Conservation (phyloP, 805 yeast genomes). For the Saccharomycopsis capsularis region DNA sequence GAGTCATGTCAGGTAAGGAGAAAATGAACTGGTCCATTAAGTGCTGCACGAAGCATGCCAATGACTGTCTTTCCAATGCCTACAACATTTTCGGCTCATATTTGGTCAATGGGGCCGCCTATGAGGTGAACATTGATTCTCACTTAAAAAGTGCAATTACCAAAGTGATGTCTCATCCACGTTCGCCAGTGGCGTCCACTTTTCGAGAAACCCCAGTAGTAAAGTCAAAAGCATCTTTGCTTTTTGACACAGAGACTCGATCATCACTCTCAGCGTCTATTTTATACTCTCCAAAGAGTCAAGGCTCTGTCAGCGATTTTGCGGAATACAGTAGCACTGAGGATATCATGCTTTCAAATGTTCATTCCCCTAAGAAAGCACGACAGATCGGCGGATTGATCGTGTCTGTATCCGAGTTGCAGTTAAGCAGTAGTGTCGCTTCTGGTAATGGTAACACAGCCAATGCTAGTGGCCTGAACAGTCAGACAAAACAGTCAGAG, state of each 20-base stretch:
- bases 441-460: background rate
- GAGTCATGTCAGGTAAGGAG: background rate
- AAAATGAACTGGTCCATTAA: background rate
- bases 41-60: slow-evolving; percentile 31
- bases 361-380: background rate
- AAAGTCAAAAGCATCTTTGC: background rate
- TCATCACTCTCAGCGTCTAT: background rate
- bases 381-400: too few species aligned
- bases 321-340: too few species aligned
- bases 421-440: background rate
- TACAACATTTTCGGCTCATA: slow-evolving; percentile 61
- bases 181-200: slow-evolving; percentile 28
- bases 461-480: background rate
- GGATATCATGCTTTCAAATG: slow-evolving; percentile 4
- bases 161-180: slow-evolving; percentile 33
- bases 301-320: background rate
- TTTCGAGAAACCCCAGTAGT: slow-evolving; percentile 9
- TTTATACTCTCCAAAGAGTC: background rate
- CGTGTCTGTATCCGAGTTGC: too few species aligned
- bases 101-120: slow-evolving; percentile 59
- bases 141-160: slow-evolving; percentile 39
- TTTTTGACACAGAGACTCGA: background rate
- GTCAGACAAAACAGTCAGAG: background rate
- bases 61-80: slow-evolving; percentile 52
- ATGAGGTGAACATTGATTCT: slow-evolving; percentile 63